These are phyloP conservation scores for Gomphus sp. DNA, from an alignment of 1,284 basidiomycete species.

Conservation along the genomic window DNA sequence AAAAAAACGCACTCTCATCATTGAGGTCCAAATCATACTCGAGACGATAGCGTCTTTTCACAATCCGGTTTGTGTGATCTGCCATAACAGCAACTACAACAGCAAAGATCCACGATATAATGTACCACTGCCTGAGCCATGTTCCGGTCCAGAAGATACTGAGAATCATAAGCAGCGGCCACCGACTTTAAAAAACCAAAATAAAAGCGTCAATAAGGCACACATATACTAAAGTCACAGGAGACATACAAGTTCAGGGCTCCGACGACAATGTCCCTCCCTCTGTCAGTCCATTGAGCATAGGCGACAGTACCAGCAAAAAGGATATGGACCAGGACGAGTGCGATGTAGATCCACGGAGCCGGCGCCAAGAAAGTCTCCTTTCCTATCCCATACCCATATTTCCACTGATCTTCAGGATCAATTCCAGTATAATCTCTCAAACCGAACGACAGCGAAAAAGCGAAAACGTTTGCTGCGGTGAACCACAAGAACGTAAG, in stretches of 20 bases:
- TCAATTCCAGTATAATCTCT: slow-evolving; percentile 10
- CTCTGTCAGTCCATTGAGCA: slow-evolving; percentile 14
- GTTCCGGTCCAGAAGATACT: slow-evolving; percentile 15
- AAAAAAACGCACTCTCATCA: slow-evolving; percentile 10
- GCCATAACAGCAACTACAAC: slow-evolving; percentile 12
- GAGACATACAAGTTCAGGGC: slow-evolving; percentile 6
- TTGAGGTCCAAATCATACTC: slow-evolving; percentile 12
- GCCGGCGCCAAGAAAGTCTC: slow-evolving; percentile 13
- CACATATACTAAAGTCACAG: not conserved
- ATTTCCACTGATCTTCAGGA: slow-evolving; percentile 11
- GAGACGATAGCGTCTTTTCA: slow-evolving; percentile 12
- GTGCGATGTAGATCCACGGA: slow-evolving; percentile 13
- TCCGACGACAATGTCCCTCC: slow-evolving; percentile 14
- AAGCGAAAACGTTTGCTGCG: slow-evolving; percentile 15
- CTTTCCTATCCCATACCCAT: slow-evolving; percentile 15
- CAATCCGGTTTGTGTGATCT: slow-evolving; percentile 9
- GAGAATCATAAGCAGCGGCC: slow-evolving; percentile 13
- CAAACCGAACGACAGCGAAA: slow-evolving; percentile 12
- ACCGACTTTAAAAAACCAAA: slow-evolving; percentile 9
- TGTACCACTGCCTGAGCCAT: slow-evolving; percentile 13
- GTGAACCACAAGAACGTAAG: slow-evolving; percentile 15
- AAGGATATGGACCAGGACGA: slow-evolving; percentile 13
- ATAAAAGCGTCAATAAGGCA: not conserved
- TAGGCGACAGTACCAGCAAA: slow-evolving; percentile 14
- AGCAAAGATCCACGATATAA: slow-evolving; percentile 12